Evolutionary conservation across 495 filamentous ascomycete genomes (phyloP), one percentile per base, ranked within the genome.

Genomic region (Oidiodendron maius): DNA sequence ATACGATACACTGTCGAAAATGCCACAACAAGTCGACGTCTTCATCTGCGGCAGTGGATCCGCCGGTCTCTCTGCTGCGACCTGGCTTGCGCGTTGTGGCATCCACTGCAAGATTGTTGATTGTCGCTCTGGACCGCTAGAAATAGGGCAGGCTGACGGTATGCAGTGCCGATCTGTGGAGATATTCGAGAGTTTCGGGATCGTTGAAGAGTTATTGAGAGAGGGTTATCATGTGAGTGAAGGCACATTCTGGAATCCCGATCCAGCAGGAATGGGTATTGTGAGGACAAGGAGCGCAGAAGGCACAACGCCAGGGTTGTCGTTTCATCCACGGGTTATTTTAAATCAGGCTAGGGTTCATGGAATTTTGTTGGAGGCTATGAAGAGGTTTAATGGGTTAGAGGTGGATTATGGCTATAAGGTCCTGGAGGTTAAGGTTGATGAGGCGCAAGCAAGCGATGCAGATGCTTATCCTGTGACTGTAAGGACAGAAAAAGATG

Each of bases 131-230:
- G 83, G 80, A 0, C 80, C 78, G 1, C 71, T 89, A 47, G 53
- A 70, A 41, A 71, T 76, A 28, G 87, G 87, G n/a, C 84, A 91
- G 58, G 87, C 87, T 1, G 87, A 91, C 44, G 87, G 87, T 0
- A 74, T 90, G 10, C 87, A 93, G 64, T 83, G 81, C 49, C 84
- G 87, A 1, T 87, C 86, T 1, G 77, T 89, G 9, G 87, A 93
- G 59, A 81, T 94, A 34, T 84, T 89, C 43, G 84, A 93, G 53
- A 83, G 78, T 25, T 89, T 91, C 39, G 84, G 85, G 0, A 64
- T 91, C 11, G 72, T 76, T 0, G 85, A 89, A 45, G 74, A 81
- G 30, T 58, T 91, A 21, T 71, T 90, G 15, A 73, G 75, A 11
- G 84, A 90, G 55, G 72, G 80, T 0, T 89, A 83, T 48, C 84